Base-by-base conservation (phyloP, 2,329 filamentous ascomycete species). In the Xylariales sp. region DNA sequence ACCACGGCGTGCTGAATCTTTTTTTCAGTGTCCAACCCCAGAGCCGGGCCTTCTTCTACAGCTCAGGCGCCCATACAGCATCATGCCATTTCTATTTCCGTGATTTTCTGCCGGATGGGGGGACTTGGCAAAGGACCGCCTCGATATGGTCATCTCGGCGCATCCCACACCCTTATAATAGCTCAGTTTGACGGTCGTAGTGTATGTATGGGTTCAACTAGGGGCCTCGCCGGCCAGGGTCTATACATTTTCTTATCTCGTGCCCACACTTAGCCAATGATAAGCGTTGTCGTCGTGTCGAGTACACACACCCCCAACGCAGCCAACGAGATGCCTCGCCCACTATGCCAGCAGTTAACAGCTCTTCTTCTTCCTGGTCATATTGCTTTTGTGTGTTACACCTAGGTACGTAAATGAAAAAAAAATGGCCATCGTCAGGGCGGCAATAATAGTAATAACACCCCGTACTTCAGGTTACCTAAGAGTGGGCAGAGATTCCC, bases 221-320 rank as follows among this genome's bases (percentile, higher is more conserved):
- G 36, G 36, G 39, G 10, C 56, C 32, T 46, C 54, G 34, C 54
- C 60, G 39, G 34, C 60, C 18, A 48, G 60, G 62, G 55, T 61
- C 34, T 53, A 48, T 68, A 39, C 62, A 53, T 60, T 65, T 66
- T 50, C 70, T 72, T 72, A 72, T 72, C 70, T 70, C 68, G 65
- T 50, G 63, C 62, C 46, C 18, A n/a, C 28, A 5, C 41, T 45
- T 23, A 52, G 60, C 70, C 70, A 72, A 72, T 72, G 46, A 50
- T 34, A 14, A n/a, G 32, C 28, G 45, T 16, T 50, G 18, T 18
- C 62, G 14, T 57, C 54, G 32, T 68, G 53, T 30, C 60, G 23
- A 23, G 23, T 23, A 39, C 43, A 58, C 56, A 56, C 46, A 32
- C 52, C 50, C 68, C 43, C 10, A 36, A 59, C n/a, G 48, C 41